Percentiles rank a stretch among this genome's conserved stretches.
Conservation (phyloP, 192 early-diverging fungal species). For the Rhizophagus prolifer region DNA sequence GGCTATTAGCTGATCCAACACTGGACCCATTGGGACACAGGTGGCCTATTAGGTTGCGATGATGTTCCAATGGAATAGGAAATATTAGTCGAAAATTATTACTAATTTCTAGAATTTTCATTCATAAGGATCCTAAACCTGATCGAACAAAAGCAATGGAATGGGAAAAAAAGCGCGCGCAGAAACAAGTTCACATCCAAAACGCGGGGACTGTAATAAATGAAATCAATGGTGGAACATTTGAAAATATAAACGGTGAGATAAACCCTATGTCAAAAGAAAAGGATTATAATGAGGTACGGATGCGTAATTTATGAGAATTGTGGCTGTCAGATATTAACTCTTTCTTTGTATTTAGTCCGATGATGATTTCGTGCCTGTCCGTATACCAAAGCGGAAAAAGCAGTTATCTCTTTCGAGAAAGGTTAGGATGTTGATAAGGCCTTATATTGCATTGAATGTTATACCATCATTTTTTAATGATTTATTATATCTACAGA, state of each 20-base stretch:
- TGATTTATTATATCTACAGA: too few species aligned
- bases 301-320: too few species aligned
- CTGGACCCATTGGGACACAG: slow-evolving; percentile 13
- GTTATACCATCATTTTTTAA: too few species aligned
- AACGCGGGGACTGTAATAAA: background rate
- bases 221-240: background rate
- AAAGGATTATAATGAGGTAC: too few species aligned
- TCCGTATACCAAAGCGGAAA: too few species aligned
- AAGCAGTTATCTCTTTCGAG: too few species aligned
- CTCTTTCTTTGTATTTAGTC: too few species aligned
- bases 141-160: slow-evolving; percentile 19
- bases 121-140: background rate
- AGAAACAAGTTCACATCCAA: slow-evolving; percentile 2
- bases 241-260: background rate
- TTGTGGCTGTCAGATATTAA: too few species aligned
- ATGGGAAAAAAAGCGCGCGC: background rate
- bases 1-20: slow-evolving; percentile 22
- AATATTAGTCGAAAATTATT: slow-evolving; percentile 4
- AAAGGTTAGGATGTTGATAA: too few species aligned
- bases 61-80: slow-evolving; percentile 6
- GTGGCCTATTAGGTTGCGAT: background rate
- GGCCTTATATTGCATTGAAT: too few species aligned
- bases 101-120: slow-evolving; percentile 1
- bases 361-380: too few species aligned
- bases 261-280: background rate